Conservation (phyloP, 169 alveolate species). For the Plasmodium inui region DNA sequence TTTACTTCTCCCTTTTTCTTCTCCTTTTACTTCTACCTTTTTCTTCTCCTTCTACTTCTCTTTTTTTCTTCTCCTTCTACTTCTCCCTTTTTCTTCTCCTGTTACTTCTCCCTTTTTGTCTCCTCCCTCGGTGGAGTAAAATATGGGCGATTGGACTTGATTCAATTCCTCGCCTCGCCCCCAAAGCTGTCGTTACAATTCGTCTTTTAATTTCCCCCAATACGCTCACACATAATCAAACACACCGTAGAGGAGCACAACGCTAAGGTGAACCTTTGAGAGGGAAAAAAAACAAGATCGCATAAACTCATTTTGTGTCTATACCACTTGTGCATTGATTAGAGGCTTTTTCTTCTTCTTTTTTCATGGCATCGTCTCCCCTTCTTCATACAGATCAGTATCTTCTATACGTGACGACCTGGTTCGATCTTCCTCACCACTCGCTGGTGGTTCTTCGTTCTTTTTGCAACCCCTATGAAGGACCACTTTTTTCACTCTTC, state of each 20-base stretch:
- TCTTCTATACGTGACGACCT: background rate
- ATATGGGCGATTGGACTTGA: background rate
- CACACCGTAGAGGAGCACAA: background rate
- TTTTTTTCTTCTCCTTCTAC: too few relatives aligned
- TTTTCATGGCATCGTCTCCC: background rate
- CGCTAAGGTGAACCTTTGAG: background rate
- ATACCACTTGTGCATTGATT: background rate
- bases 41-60: too few relatives aligned
- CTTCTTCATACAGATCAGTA: background rate
- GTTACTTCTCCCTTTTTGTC: too few relatives aligned
- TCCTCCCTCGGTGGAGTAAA: background rate
- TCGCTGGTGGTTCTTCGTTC: too few relatives aligned
- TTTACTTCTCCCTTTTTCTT: too few relatives aligned
- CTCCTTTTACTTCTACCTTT: too few relatives aligned
- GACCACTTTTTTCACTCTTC: background rate
- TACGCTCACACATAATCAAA: background rate
- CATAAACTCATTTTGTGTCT: background rate
- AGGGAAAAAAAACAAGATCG: background rate
- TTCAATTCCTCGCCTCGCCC: background rate
- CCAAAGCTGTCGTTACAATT: background rate
- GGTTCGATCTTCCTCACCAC: background rate
- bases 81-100: too few relatives aligned
- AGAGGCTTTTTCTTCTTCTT: background rate
- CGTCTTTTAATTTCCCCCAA: background rate
- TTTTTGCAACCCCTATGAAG: too few relatives aligned